Percentiles rank a stretch among this genome's conserved stretches.
phyloP scores from a whole-genome alignment of 2,329 filamentous ascomycete species.

The Aurifilum marmelostoma region DNA sequence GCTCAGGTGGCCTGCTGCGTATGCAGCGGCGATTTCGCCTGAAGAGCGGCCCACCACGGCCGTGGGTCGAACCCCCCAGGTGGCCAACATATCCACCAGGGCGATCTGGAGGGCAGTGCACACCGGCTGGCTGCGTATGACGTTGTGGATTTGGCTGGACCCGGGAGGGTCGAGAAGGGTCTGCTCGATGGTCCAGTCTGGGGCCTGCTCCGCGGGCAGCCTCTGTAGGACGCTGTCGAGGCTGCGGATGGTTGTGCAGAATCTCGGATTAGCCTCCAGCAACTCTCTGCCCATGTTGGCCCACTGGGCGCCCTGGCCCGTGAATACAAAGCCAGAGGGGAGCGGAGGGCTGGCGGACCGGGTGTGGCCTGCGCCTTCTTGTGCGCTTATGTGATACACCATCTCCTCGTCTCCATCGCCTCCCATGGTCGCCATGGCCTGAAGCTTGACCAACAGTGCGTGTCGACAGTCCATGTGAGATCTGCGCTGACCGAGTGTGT shows the following conservation, averaged over 20 bases:
- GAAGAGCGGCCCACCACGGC: neutral
- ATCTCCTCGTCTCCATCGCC: neutral
- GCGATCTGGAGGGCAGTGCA: neutral
- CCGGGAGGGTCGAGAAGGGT: neutral
- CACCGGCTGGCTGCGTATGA: neutral
- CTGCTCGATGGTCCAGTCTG: neutral
- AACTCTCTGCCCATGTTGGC: neutral
- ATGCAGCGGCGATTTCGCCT: neutral
- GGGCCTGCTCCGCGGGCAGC: neutral
- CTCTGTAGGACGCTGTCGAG: neutral
- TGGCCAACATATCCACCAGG: neutral
- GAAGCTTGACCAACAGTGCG: neutral
- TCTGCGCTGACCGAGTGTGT: neutral
- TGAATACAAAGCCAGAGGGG: neutral
- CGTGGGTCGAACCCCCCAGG: neutral
- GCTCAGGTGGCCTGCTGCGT: neutral
- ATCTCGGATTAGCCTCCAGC: neutral
- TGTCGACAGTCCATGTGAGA: constrained; percentile 1
- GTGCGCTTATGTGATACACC: neutral
- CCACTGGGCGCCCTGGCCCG: neutral
- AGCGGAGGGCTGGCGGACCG: neutral
- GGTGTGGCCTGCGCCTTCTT: neutral
- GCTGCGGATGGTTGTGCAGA: neutral
- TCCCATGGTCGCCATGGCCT: neutral
- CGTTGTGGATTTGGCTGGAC: neutral